Evolutionary conservation across 345 rosid species (phyloP).

Genomic region (Hypericum androsaemum): DNA sequence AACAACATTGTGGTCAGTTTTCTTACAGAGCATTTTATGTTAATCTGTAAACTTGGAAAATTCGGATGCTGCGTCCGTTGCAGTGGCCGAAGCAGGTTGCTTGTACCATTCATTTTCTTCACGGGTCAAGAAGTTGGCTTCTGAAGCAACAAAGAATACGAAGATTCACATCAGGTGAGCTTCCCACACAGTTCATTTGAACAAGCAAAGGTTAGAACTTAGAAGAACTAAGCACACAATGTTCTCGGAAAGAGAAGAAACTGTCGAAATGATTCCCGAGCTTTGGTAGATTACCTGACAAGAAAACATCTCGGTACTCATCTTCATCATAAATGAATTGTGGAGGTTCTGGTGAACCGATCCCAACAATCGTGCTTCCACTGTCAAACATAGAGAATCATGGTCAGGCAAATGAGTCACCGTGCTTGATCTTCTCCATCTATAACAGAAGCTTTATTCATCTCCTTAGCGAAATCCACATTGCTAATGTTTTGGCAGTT

Average conservation of each 20-base stretch:
- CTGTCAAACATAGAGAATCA: constrained; percentile 25
- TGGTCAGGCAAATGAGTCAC: too few species aligned
- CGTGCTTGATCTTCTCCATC: too few species aligned
- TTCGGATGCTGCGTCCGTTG: constrained; percentile 20
- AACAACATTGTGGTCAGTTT: background rate
- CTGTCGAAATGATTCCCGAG: background rate
- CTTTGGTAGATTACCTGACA: constrained; percentile 50
- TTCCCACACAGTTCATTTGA: too few species aligned
- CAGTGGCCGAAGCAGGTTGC: constrained; percentile 47
- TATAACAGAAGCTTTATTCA: too few species aligned
- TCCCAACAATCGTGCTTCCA: constrained; percentile 91
- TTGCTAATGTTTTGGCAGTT: too few species aligned
- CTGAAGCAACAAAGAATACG: constrained; percentile 29
- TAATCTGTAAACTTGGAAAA: constrained; percentile 13
- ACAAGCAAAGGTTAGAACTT: too few species aligned
- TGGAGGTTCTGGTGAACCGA: constrained; percentile 94
- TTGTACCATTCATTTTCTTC: constrained; percentile 72
- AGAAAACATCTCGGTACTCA: constrained; percentile 66
- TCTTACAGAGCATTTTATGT: constrained; percentile 12
- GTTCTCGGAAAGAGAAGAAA: background rate
- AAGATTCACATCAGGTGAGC: background rate
- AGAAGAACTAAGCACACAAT: background rate
- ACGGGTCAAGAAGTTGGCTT: constrained; percentile 72
- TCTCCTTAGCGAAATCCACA: too few species aligned
- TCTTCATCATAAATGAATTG: constrained; percentile 72